phyloP scores from a whole-genome alignment of 495 filamentous ascomycete genomes.

The Penicillium arizonense region DNA sequence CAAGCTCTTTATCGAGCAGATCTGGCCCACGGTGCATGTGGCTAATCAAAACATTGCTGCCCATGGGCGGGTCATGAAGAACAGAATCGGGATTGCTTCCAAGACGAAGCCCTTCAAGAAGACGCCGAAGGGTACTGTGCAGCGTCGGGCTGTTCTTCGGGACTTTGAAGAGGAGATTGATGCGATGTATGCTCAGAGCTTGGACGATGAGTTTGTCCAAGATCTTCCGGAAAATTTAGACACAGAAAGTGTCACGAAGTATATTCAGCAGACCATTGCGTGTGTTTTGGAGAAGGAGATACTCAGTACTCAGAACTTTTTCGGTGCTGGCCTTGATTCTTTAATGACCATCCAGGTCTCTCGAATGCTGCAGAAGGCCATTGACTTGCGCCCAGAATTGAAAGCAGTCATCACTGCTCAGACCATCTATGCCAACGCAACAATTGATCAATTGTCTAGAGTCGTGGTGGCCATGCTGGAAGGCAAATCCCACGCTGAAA shows the following conservation, averaged over 20 bases:
- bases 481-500: slow-evolving; percentile 7
- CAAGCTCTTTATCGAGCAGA: slow-evolving; percentile 28
- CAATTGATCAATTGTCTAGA: slow-evolving; percentile 20
- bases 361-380: slow-evolving; percentile 16
- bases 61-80: slow-evolving; percentile 26
- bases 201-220: slow-evolving; percentile 11
- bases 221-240: slow-evolving; percentile 12
- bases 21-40: slow-evolving; percentile 46
- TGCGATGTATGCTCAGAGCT: slow-evolving; percentile 20
- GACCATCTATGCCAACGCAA: slow-evolving; percentile 32
- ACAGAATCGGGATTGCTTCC: slow-evolving; percentile 31
- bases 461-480: slow-evolving; percentile 16
- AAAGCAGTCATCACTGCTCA: slow-evolving; percentile 18
- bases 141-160: slow-evolving; percentile 24
- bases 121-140: slow-evolving; percentile 52
- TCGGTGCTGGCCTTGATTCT: slow-evolving; percentile 30
- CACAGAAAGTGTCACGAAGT: slow-evolving; percentile 5
- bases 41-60: slow-evolving; percentile 44
- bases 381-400: slow-evolving; percentile 6
- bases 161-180: slow-evolving; percentile 29
- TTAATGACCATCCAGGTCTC: slow-evolving; percentile 33
- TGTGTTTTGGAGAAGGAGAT: slow-evolving; percentile 15
- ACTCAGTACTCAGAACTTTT: slow-evolving; percentile 17
- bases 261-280: slow-evolving; percentile 6
- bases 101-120: slow-evolving; percentile 50